Conservation (phyloP, 768 basidiomycete species). For the Kwoniella pini region DNA sequence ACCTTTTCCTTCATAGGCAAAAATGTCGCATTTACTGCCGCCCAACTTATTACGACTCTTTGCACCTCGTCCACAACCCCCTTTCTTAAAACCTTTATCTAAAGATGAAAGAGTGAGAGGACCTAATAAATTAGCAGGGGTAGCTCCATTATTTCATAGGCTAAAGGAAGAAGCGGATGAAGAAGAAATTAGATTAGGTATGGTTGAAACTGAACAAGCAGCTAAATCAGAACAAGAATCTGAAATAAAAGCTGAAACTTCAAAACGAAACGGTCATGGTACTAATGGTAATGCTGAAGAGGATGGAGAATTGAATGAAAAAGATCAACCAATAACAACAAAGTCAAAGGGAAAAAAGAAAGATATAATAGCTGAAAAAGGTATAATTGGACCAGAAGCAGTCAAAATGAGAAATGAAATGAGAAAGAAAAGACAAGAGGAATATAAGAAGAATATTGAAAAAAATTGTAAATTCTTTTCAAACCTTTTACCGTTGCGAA, state of each 20-base stretch:
- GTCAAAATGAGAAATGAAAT: conserved; percentile 50
- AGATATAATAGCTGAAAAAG: conserved; percentile 54
- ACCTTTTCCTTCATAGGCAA: background rate
- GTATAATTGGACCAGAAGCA: conserved; percentile 50
- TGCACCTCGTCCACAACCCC: conserved; percentile 85
- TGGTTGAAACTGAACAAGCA: conserved; percentile 20
- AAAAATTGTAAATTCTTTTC: conserved; percentile 67
- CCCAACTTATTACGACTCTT: conserved; percentile 97
- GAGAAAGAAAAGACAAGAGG: conserved; percentile 51
- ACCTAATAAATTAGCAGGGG: conserved; percentile 70
- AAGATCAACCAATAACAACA: conserved; percentile 66
- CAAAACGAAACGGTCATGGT: conserved; percentile 5
- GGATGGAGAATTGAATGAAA: conserved; percentile 77
- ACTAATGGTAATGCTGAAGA: conserved; percentile 10
- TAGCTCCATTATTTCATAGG: conserved; percentile 70
- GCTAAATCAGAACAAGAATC: conserved; percentile 21
- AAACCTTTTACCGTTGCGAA: background rate
- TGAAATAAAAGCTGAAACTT: conserved; percentile 9
- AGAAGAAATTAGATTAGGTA: conserved; percentile 37
- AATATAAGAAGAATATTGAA: conserved; percentile 54
- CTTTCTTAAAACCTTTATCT: conserved; percentile 81
- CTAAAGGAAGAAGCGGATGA: conserved; percentile 75
- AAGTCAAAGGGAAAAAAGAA: conserved; percentile 72
- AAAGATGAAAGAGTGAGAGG: conserved; percentile 75
- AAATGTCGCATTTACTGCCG: conserved; percentile 62